Conservation (phyloP, 805 yeast genomes). For the Suhomyces sp. region DNA sequence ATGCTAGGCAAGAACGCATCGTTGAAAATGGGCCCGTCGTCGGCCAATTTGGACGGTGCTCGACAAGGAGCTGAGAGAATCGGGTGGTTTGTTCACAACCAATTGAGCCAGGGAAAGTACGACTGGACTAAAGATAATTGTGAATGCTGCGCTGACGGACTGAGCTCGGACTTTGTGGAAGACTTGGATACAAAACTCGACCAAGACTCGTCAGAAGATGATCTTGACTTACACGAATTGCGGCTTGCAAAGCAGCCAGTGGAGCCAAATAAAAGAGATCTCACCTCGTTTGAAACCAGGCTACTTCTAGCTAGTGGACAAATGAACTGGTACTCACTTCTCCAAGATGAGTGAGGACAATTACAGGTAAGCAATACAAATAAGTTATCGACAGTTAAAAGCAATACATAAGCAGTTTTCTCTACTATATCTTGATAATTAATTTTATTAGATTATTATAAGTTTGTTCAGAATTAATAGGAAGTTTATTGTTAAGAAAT, state of each 20-base stretch:
- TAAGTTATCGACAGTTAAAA: too few relatives aligned
- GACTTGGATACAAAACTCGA: slow-evolving; percentile 5
- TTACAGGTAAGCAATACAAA: too few relatives aligned
- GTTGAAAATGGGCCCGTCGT: slow-evolving; percentile 41
- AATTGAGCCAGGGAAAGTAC: slow-evolving; percentile 10
- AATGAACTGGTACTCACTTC: slow-evolving; percentile 26
- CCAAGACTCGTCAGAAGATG: neutral
- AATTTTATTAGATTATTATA: too few relatives aligned
- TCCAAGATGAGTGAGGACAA: slow-evolving; percentile 2
- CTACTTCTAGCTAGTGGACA: slow-evolving; percentile 26
- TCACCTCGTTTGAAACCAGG: slow-evolving; percentile 14
- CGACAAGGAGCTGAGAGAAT: slow-evolving; percentile 44
- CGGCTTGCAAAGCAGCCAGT: neutral
- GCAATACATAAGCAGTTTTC: too few relatives aligned
- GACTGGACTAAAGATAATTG: slow-evolving; percentile 8
- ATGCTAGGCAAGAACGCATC: slow-evolving; percentile 44
- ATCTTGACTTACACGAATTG: neutral
- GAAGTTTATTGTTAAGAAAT: too few relatives aligned
- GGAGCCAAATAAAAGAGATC: neutral
- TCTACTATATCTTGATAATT: too few relatives aligned
- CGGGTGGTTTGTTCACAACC: slow-evolving; percentile 34
- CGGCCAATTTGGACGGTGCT: slow-evolving; percentile 48
- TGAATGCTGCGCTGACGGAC: neutral
- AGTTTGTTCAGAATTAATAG: too few relatives aligned
- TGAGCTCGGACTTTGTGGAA: neutral